Percentiles rank a stretch among this genome's conserved stretches.
Evolutionary conservation across 106 monocot genomes (phyloP).

Genomic region (Acorus calamus): DNA sequence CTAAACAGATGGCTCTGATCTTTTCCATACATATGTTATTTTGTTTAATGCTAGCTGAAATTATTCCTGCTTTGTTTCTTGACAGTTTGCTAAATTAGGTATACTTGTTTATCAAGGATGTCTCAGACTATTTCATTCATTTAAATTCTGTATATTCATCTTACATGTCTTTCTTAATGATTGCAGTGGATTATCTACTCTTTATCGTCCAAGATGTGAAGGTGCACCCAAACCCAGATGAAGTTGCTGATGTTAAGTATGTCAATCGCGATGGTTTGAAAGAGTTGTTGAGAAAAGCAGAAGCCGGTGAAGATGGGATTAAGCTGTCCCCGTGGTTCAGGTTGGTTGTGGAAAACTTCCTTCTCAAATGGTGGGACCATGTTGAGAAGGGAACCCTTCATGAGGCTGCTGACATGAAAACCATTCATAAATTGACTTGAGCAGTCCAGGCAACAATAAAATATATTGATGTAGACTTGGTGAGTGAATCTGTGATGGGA

Average conservation of each 20-base stretch:
- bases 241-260: conserved; percentile 77
- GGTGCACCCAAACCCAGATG: conserved; percentile 69
- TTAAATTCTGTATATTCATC: not conserved
- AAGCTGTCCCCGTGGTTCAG: conserved; percentile 88
- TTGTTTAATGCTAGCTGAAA: no score
- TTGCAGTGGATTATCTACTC: conserved; percentile 86
- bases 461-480: no score
- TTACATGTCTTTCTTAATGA: not conserved
- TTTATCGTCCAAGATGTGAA: conserved; percentile 77
- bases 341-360: conserved; percentile 70
- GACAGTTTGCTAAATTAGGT: no score
- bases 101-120: not conserved
- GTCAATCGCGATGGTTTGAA: conserved; percentile 58
- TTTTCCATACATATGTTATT: no score
- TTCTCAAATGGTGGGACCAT: conserved; percentile 86
- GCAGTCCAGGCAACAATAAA: no score
- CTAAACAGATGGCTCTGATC: no score
- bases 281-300: conserved; percentile 74
- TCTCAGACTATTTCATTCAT: not conserved
- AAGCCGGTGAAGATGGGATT: conserved; percentile 45
- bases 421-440: conserved; percentile 51
- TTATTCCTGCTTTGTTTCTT: no score
- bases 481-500: no score
- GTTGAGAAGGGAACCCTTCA: conserved; percentile 53
- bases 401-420: conserved; percentile 57